Conservation (phyloP, 345 rosid genomes). For the Kandelia obovata region DNA sequence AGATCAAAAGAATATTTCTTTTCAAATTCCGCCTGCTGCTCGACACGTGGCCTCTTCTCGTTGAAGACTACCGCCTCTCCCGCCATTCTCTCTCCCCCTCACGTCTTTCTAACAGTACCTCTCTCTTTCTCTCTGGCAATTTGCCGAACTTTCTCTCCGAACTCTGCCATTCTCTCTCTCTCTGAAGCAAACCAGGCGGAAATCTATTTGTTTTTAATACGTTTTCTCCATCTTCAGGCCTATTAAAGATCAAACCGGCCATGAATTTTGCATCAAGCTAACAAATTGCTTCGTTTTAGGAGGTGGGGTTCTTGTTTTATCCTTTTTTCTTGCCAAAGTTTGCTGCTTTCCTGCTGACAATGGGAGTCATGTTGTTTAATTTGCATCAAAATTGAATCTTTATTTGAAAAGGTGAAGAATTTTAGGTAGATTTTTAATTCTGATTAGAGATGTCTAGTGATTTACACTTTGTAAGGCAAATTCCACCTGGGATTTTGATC, state of each 20-base stretch:
- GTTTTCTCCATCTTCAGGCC: not conserved
- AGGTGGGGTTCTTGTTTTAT: not conserved
- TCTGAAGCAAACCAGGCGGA: not conserved
- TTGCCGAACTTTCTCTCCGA: no score
- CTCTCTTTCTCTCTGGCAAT: no score
- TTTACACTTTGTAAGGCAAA: conserved; percentile 34
- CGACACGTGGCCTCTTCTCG: not conserved
- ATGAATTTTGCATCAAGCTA: not conserved
- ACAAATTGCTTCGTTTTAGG: not conserved
- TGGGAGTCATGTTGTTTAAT: not conserved
- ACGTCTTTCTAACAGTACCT: not conserved
- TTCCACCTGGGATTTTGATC: conserved; percentile 63
- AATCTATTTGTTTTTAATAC: not conserved
- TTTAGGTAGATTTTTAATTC: not conserved
- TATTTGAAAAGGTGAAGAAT: conserved; percentile 2
- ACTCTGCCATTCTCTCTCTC: no score
- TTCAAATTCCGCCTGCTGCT: not conserved
- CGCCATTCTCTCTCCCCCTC: conserved; percentile 61
- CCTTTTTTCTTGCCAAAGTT: not conserved
- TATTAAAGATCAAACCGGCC: not conserved
- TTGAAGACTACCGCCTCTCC: conserved; percentile 18
- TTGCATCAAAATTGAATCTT: not conserved
- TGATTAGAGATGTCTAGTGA: conserved; percentile 32
- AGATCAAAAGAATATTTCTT: no score
- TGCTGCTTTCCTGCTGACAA: not conserved